phyloP scores from a whole-genome alignment of 306 rosid species.

The peach (Prunus persica) region DNA sequence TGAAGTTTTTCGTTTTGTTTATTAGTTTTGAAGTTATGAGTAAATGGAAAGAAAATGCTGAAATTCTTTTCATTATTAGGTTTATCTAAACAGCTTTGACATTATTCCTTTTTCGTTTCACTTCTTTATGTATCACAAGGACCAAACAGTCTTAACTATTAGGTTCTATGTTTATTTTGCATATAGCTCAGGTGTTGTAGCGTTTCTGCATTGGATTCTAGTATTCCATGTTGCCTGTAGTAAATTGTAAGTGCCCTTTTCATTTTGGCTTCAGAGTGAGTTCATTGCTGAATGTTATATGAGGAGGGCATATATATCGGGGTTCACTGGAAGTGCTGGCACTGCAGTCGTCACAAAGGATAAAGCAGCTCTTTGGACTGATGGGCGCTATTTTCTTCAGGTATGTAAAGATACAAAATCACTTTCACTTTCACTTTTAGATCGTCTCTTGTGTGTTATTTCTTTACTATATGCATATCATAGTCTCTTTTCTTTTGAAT shows the following conservation, averaged over 20 bases:
- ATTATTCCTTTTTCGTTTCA: neutral
- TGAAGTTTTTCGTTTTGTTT: neutral
- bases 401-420: conserved; percentile 27
- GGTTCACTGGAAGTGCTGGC: conserved; percentile 92
- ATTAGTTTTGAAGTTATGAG: neutral
- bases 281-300: conserved; percentile 87
- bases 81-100: neutral
- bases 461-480: neutral
- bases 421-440: neutral
- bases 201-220: neutral
- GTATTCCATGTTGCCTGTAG: neutral
- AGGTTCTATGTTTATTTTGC: neutral
- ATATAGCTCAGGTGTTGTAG: too few relatives aligned
- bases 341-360: conserved; percentile 89
- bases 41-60: neutral
- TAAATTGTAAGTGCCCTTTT: conserved; percentile 1
- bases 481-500: neutral
- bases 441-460: neutral
- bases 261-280: conserved; percentile 59
- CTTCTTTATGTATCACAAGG: neutral
- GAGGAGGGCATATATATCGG: conserved; percentile 82
- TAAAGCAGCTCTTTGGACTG: conserved; percentile 96
- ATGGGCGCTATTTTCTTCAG: conserved; percentile 98
- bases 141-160: neutral
- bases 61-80: neutral